These are phyloP conservation scores for Camelina laxa DNA, from an alignment of 345 rosid species.

Conservation along the genomic window DNA sequence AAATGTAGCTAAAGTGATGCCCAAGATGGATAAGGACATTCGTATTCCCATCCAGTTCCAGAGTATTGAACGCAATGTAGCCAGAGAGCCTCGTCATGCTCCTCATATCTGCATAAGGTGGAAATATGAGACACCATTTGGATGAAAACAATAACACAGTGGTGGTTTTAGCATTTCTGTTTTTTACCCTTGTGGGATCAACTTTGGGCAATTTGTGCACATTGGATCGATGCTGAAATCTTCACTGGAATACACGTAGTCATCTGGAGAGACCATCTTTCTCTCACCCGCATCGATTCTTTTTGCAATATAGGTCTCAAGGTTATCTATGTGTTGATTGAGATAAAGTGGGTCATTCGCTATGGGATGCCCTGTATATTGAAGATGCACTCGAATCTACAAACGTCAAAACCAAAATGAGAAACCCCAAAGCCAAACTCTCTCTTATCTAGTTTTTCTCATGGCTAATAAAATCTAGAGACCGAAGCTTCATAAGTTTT, in stretches of 20 bases:
- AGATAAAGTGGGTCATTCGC: constrained; percentile 90
- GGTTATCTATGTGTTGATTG: constrained; percentile 46
- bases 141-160: not conserved
- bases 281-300: constrained; percentile 54
- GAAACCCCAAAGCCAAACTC: not conserved
- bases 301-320: constrained; percentile 55
- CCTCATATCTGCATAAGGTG: constrained; percentile 58
- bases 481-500: not conserved
- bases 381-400: constrained; percentile 94
- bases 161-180: not conserved
- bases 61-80: constrained; percentile 72
- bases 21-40: constrained; percentile 86
- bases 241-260: constrained; percentile 47
- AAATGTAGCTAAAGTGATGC: constrained; percentile 47
- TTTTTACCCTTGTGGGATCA: constrained; percentile 78
- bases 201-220: constrained; percentile 79
- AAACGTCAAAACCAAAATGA: constrained; percentile 7
- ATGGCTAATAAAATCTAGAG: not conserved
- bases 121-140: constrained; percentile 11
- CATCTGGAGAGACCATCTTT: constrained; percentile 33
- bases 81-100: constrained; percentile 78
- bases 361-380: constrained; percentile 82
- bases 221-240: constrained; percentile 80
- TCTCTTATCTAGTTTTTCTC: not conserved
- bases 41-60: constrained; percentile 79